Evolutionary conservation across 352 stramenopile genomes (phyloP).

Genomic region (Albugo candida): DNA sequence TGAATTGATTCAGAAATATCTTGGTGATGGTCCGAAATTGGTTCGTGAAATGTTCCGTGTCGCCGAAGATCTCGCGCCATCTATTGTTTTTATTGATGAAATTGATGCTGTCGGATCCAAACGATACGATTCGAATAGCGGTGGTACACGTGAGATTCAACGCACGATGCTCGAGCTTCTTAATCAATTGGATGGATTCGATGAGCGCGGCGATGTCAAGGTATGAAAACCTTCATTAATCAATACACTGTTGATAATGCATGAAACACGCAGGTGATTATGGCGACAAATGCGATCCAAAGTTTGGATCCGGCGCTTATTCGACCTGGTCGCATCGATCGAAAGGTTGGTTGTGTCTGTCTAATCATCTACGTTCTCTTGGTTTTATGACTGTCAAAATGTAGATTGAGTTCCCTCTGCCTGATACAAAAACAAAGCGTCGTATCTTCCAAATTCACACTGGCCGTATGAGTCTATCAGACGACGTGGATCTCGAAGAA

Average conservation of each 20-base stretch:
- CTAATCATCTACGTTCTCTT: background rate
- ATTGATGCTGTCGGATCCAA: slow-evolving; percentile 99
- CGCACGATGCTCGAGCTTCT: slow-evolving; percentile 99
- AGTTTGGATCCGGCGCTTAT: slow-evolving; percentile 97
- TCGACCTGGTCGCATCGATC: slow-evolving; percentile 97
- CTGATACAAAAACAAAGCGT: slow-evolving; percentile 98
- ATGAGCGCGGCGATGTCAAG: slow-evolving; percentile 99
- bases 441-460: slow-evolving; percentile 99
- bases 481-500: slow-evolving; percentile 99
- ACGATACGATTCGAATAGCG: slow-evolving; percentile 96
- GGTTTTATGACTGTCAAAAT: background rate
- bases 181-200: slow-evolving; percentile 99
- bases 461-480: slow-evolving; percentile 91
- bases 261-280: slow-evolving; percentile 79
- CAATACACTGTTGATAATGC: background rate
- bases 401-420: slow-evolving; percentile 99
- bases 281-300: slow-evolving; percentile 99
- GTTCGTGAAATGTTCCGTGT: slow-evolving; percentile 99
- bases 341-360: slow-evolving; percentile 67
- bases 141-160: slow-evolving; percentile 98
- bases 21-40: slow-evolving; percentile 98
- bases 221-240: slow-evolving; percentile 10
- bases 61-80: slow-evolving; percentile 94
- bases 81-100: slow-evolving; percentile 99
- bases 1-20: slow-evolving; percentile 99